Evolutionary conservation across 495 filamentous ascomycete species (phyloP).

Genomic region (Letharia lupina): DNA sequence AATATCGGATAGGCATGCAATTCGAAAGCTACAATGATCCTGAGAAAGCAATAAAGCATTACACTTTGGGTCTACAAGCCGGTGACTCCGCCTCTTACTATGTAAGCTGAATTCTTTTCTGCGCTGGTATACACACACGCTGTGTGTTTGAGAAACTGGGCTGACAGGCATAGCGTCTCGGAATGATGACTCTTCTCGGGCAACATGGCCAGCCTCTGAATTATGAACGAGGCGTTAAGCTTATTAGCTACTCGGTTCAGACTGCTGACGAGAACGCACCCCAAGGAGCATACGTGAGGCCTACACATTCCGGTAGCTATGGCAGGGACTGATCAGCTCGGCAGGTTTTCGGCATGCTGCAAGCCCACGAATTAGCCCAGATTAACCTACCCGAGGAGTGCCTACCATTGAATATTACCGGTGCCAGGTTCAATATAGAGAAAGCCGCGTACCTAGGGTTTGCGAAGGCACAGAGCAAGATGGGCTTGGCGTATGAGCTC

Average conservation of each 20-base stretch:
- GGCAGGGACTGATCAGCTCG: constrained; percentile 6
- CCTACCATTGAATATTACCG: constrained; percentile 63
- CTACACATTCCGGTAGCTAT: background rate
- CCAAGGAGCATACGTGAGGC: constrained; percentile 78
- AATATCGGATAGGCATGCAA: constrained; percentile 97
- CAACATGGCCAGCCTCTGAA: constrained; percentile 86
- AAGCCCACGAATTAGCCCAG: constrained; percentile 81
- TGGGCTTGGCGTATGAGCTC: constrained; percentile 92
- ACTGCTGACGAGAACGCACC: constrained; percentile 95
- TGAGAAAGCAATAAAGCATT: constrained; percentile 82
- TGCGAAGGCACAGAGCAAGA: constrained; percentile 94
- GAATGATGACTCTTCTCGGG: constrained; percentile 94
- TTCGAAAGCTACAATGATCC: constrained; percentile 90
- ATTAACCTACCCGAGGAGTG: constrained; percentile 67
- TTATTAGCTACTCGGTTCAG: constrained; percentile 74
- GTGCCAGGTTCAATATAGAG: constrained; percentile 83
- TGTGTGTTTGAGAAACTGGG: background rate
- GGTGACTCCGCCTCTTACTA: constrained; percentile 92
- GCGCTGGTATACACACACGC: background rate
- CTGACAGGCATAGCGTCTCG: constrained; percentile 51
- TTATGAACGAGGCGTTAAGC: constrained; percentile 63
- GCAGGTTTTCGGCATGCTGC: constrained; percentile 86
- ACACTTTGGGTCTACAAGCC: constrained; percentile 64
- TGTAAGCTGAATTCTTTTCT: constrained; percentile 31
- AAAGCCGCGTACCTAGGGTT: constrained; percentile 96